These are phyloP conservation scores for Sporothrix sp. DNA, from an alignment of 2,329 filamentous ascomycete species.

Conservation along the genomic window DNA sequence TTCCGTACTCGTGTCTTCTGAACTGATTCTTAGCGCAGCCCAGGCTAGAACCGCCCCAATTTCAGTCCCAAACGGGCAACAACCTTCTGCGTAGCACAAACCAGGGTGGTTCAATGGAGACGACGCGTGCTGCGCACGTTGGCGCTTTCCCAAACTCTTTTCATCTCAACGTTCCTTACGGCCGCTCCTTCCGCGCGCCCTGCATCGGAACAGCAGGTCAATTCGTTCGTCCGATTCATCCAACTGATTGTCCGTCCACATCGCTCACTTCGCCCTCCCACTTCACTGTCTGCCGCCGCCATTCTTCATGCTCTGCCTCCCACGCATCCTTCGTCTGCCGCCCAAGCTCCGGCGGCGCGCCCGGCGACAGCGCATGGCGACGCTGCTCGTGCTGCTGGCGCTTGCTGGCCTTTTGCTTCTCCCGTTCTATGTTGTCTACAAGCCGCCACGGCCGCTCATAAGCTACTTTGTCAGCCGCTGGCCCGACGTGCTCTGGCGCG, in stretches of 20 bases:
- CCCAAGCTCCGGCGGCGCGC: slow-evolving; percentile 48
- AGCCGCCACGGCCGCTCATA: slow-evolving; percentile 64
- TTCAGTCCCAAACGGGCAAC: not conserved
- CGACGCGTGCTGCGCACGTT: not conserved
- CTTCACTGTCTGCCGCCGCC: not conserved
- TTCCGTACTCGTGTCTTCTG: not conserved
- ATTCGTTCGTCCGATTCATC: no score
- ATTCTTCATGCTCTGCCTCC: slow-evolving; percentile 22
- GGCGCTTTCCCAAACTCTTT: not conserved
- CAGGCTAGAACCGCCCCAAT: not conserved
- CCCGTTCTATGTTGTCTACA: slow-evolving; percentile 64
- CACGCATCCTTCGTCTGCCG: slow-evolving; percentile 43
- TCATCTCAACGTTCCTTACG: not conserved
- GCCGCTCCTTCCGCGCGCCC: not conserved
- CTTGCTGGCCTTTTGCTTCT: slow-evolving; percentile 27
- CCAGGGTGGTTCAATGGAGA: not conserved
- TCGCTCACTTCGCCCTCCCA: not conserved
- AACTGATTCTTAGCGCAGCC: not conserved
- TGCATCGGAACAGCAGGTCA: no score
- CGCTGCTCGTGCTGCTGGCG: slow-evolving; percentile 35
- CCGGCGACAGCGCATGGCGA: slow-evolving; percentile 49
- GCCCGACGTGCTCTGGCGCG: slow-evolving; percentile 72
- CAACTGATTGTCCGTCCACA: no score
- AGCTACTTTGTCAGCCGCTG: slow-evolving; percentile 59
- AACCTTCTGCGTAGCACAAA: slow-evolving; percentile 2